phyloP scores from a whole-genome alignment of 495 filamentous ascomycete genomes.

The Ramalina peruviana region DNA sequence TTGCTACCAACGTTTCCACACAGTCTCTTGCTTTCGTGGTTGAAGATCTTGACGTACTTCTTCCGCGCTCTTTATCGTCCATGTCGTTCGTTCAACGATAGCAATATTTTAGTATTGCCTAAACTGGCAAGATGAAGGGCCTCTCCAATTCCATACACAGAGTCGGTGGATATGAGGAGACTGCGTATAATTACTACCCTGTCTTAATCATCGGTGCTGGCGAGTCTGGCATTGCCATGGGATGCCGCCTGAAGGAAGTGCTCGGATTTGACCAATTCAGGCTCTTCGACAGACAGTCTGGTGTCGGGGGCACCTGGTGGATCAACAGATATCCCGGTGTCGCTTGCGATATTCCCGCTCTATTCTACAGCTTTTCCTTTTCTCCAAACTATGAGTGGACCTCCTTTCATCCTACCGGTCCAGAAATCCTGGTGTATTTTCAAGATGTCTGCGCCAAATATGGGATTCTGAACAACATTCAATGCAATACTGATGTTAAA shows the following conservation, averaged over 20 bases:
- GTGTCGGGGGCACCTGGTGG: slow-evolving; percentile 56
- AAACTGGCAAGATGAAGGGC: background rate
- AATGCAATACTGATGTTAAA: slow-evolving; percentile 41
- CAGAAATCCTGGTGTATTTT: slow-evolving; percentile 48
- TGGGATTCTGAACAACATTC: slow-evolving; percentile 43
- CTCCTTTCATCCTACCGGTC: slow-evolving; percentile 36
- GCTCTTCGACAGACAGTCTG: slow-evolving; percentile 48
- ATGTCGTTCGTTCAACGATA: no score
- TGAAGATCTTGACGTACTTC: no score
- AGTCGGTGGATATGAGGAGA: slow-evolving; percentile 31
- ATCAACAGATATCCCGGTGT: slow-evolving; percentile 53
- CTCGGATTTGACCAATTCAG: slow-evolving; percentile 48
- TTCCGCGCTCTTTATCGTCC: no score
- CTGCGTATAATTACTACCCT: slow-evolving; percentile 43
- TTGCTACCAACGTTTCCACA: background rate
- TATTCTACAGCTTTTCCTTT: slow-evolving; percentile 53
- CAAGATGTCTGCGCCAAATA: slow-evolving; percentile 42
- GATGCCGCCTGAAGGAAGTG: slow-evolving; percentile 43
- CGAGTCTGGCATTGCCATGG: slow-evolving; percentile 53
- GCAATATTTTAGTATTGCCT: background rate
- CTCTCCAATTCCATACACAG: slow-evolving; percentile 25
- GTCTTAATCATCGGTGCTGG: slow-evolving; percentile 46
- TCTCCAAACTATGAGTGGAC: slow-evolving; percentile 44
- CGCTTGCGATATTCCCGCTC: slow-evolving; percentile 41
- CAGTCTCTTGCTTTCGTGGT: background rate